phyloP scores from a whole-genome alignment of 2,329 filamentous ascomycete species.

The Fonsecaea erecta region DNA sequence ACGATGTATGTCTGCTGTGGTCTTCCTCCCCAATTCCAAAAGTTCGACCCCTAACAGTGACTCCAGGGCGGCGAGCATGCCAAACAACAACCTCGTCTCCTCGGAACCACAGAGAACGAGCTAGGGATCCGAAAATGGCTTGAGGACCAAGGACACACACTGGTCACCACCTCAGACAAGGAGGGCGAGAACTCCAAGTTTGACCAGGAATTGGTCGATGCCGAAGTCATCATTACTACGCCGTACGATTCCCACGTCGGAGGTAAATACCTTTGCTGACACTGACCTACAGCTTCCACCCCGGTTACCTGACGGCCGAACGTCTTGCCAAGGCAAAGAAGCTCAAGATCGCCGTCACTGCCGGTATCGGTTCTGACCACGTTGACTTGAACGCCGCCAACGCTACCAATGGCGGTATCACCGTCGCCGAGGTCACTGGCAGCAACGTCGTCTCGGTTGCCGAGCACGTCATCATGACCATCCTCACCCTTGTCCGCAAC shows the following conservation, averaged over 20 bases:
- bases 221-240: conserved; percentile 98
- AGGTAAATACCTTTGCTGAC: conserved; percentile 14
- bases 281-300: conserved; percentile 78
- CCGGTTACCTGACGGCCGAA: conserved; percentile 94
- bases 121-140: conserved; percentile 97
- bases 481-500: conserved; percentile 93
- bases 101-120: conserved; percentile 98
- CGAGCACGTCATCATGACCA: conserved; percentile 99
- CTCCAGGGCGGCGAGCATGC: conserved; percentile 77
- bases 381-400: conserved; percentile 96
- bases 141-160: conserved; percentile 93
- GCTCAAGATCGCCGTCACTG: conserved; percentile 94
- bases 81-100: conserved; percentile 81
- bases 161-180: conserved; percentile 97
- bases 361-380: conserved; percentile 97
- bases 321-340: conserved; percentile 98
- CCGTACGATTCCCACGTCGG: conserved; percentile 62
- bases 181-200: conserved; percentile 91
- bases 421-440: conserved; percentile 95
- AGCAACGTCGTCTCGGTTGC: conserved; percentile 98
- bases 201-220: conserved; percentile 93
- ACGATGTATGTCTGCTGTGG: conserved; percentile 70
- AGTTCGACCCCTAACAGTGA: conserved; percentile 8
- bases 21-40: background rate
- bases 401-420: conserved; percentile 97